Percentiles rank a stretch among this genome's conserved stretches.
Evolutionary conservation across 2,329 filamentous ascomycete species (phyloP).

Genomic region (Penicillium sp.): DNA sequence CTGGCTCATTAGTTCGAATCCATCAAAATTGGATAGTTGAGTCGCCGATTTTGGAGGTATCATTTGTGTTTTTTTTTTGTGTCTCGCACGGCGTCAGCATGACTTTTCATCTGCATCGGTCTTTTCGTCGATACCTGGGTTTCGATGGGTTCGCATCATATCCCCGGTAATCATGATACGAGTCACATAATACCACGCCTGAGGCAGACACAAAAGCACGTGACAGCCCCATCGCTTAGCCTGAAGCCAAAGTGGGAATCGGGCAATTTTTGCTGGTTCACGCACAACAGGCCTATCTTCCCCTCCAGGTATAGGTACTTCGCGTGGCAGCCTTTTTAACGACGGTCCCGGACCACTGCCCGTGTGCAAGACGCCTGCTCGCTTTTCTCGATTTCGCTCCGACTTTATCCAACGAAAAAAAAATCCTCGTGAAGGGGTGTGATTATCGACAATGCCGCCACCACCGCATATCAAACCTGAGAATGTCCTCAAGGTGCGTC

Average conservation of each 20-base stretch:
- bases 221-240: constrained; percentile 37
- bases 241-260: constrained; percentile 30
- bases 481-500: constrained; percentile 83
- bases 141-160: not conserved
- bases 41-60: not conserved
- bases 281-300: constrained; percentile 34
- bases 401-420: constrained; percentile 6
- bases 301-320: constrained; percentile 30
- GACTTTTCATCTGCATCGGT: not conserved
- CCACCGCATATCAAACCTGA: constrained; percentile 96
- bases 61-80: not conserved
- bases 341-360: constrained; percentile 30
- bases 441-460: constrained; percentile 71
- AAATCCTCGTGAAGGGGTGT: constrained; percentile 28
- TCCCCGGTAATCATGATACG: not conserved
- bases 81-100: not conserved
- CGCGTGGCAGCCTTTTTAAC: constrained; percentile 37
- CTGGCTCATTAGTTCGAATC: not conserved
- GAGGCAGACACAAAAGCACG: constrained; percentile 21
- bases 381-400: constrained; percentile 5
- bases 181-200: not conserved
- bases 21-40: not conserved
- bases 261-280: constrained; percentile 34
- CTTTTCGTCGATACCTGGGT: not conserved
- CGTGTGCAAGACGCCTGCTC: constrained; percentile 26